Evolutionary conservation across 2,329 filamentous ascomycete species (phyloP), one percentile per base, ranked within the genome.

Genomic region (Pseudogymnoascus pannorum): DNA sequence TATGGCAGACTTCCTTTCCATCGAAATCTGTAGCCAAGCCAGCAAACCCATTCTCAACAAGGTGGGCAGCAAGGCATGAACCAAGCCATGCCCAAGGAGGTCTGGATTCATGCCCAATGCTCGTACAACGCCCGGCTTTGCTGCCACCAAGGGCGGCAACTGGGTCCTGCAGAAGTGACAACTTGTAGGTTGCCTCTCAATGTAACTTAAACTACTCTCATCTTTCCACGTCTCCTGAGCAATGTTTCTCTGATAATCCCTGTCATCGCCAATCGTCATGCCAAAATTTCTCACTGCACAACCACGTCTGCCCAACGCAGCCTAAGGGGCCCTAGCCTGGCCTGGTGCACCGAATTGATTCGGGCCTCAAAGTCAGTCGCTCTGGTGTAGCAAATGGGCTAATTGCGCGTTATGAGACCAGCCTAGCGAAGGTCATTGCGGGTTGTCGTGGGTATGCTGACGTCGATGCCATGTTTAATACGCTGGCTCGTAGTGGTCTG

Each of bases 241-340:
- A 16, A 54, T 20, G 48, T 54, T 54, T 54, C 48, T 33, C 48
- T 20, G 11, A 29, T 9, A 24, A 54, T 14, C 48, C 48, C 48
- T 54, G 48, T 11, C 14, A n/a, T 33, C 11, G 12, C 48, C 48
- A 54, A 54, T 54, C 48, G 48, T 54, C 48, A 33, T 12, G 24
- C 26, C 26, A 33, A 33, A 33, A 54, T 33, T 33, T 14, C 26
- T 33, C 26, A 20, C 26, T 54, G 48, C 48, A 54, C 48, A 18
- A 54, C 48, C 48, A 54, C 48, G n/a, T 54, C 48, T 54, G 48
- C 48, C 48, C 48, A 54, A 54, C 48, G 48, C 26, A 54, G 48
- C 48, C 48, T 54, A 54, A 54, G 26, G 26, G 48, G n/a, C 48
- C 26, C 48, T 54, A 54, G 48, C 20, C 20, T 44, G 48, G 48